Evolutionary conservation across 805 yeast species (phyloP), one percentile per base, ranked within the genome.

Genomic region (Candida suzukii): DNA sequence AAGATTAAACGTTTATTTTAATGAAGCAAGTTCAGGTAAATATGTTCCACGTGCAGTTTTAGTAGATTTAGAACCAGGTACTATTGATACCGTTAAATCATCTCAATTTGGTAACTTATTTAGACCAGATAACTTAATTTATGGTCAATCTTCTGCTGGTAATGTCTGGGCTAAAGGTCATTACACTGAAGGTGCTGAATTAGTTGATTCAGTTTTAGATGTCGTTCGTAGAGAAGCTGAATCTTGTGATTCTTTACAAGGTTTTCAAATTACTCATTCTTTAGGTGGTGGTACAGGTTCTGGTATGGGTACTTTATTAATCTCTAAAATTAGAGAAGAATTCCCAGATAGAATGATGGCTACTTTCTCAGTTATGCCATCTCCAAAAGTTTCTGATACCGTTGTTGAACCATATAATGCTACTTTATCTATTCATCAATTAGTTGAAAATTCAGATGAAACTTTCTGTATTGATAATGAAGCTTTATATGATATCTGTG

Each of bases 91-190:
- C 29, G 91, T 88, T 43, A 80, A 81, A 59, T 69, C 84, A 40
- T 86, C 95, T 4, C 68, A 73, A n/a, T 81, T 81, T 55, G 96
- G 96, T 48, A 78, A 81, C 59, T 69, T 88, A 51, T 88, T 87
- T 66, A 83, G 96, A 67, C 96, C 96, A 25, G 96, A 88, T 61
- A 88, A 88, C 68, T 80, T 78, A 56, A 83, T 88, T 48, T 84
- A 78, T 58, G 96, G 96, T 38, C 95, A 87, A 64, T 78, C 90
- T 24, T 85, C 95, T 22, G 96, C 96, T 1, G 96, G 96, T 55
- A 88, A 88, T 58, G 95, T 86, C 54, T 88, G 96, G 96, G 96
- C 96, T 42, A 88, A 88, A 64, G 96, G 96, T 59, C 93, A 85
- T 68, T 88, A 88, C 71, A 88, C 96, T 30, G 96, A 88, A 66